Conservation (phyloP, 2,329 filamentous ascomycete species). For the Aureobasidium mangrovei region DNA sequence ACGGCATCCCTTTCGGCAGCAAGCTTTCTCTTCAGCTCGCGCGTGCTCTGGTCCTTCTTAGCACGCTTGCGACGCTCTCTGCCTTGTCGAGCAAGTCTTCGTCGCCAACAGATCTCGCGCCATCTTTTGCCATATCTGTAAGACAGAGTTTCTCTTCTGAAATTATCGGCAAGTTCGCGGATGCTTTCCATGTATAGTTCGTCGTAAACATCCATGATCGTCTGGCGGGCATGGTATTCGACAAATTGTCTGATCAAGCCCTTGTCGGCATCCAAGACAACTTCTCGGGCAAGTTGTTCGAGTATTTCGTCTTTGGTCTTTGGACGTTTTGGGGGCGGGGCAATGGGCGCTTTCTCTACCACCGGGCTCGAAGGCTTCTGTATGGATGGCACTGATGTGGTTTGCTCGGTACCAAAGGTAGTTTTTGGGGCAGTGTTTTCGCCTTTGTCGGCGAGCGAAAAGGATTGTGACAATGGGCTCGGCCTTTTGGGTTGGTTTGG, state of each 20-base stretch:
- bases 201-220: slow-evolving; percentile 28
- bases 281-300: slow-evolving; percentile 27
- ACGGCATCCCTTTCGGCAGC: slow-evolving; percentile 19
- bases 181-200: slow-evolving; percentile 25
- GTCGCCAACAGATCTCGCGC: slow-evolving; percentile 29
- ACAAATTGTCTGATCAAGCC: slow-evolving; percentile 40
- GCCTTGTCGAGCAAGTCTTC: slow-evolving; percentile 28
- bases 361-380: background rate
- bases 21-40: slow-evolving; percentile 18
- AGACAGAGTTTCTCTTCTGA: slow-evolving; percentile 25
- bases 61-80: slow-evolving; percentile 24
- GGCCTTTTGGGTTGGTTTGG: slow-evolving; percentile 24
- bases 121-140: slow-evolving; percentile 31
- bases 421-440: background rate
- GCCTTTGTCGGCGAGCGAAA: slow-evolving; percentile 1
- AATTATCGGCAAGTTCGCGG: slow-evolving; percentile 23
- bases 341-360: slow-evolving; percentile 11
- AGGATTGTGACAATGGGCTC: slow-evolving; percentile 27
- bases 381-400: background rate
- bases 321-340: slow-evolving; percentile 10
- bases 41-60: slow-evolving; percentile 15
- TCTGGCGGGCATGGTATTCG: slow-evolving; percentile 30
- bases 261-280: slow-evolving; percentile 30
- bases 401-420: background rate
- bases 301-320: slow-evolving; percentile 18